Evolutionary conservation across 345 rosid genomes (phyloP).

Genomic region (Salix koriyanagi): DNA sequence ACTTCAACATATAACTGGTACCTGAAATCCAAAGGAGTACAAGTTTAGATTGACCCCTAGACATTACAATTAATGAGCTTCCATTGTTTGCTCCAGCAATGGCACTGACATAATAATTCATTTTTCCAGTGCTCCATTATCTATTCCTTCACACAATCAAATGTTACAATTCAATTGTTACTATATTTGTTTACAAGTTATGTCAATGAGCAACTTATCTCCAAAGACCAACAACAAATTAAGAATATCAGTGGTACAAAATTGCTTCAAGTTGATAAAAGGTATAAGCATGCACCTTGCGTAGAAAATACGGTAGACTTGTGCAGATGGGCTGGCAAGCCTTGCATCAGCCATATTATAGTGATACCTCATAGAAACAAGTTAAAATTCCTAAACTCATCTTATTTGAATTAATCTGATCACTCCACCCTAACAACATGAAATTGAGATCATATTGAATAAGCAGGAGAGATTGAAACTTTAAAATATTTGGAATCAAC

Average conservation of each 20-base stretch:
- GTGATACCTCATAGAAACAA: constrained; percentile 60
- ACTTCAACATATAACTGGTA: no score
- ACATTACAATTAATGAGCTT: constrained; percentile 88
- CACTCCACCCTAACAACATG: not conserved
- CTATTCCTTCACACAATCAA: constrained; percentile 57
- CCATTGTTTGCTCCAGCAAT: constrained; percentile 90
- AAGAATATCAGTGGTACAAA: not conserved
- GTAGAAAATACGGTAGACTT: constrained; percentile 78
- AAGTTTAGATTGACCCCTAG: constrained; percentile 50
- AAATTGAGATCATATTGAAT: not conserved
- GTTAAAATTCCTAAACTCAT: not conserved
- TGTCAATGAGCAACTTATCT: not conserved
- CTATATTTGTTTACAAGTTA: not conserved
- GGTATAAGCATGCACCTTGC: constrained; percentile 50
- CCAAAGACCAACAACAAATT: not conserved
- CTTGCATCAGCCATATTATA: constrained; percentile 86
- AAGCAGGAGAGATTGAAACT: not conserved
- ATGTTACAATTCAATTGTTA: constrained; percentile 11
- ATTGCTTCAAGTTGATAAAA: not conserved
- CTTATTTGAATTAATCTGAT: not conserved
- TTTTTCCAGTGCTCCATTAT: constrained; percentile 97
- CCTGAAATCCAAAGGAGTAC: no score
- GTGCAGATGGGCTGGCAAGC: constrained; percentile 76
- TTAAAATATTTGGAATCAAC: not conserved
- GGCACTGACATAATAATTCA: constrained; percentile 75